A percentile compares a stretch with the other conserved stretches of the same genome.
These are phyloP conservation scores for Mucor plumbeus DNA, from an alignment of 371 early-diverging fungal genomes.

Conservation along the genomic window DNA sequence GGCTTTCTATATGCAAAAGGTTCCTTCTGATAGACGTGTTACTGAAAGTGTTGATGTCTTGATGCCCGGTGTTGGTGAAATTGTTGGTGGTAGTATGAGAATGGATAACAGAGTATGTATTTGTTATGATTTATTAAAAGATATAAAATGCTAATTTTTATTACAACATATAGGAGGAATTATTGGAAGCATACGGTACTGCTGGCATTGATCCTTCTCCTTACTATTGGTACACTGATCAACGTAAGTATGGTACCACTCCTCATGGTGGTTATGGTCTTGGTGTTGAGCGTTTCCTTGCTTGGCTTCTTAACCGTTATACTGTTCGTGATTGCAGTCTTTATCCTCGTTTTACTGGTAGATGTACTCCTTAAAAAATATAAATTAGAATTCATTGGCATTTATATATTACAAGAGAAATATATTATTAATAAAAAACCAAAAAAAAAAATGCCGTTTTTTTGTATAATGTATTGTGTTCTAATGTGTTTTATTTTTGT, in stretches of 20 bases:
- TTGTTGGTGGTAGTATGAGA: conserved; percentile 99
- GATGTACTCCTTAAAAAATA: conserved; percentile 84
- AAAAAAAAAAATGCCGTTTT: background rate
- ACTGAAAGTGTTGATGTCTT: conserved; percentile 99
- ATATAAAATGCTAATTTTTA: background rate
- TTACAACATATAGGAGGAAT: conserved; percentile 63
- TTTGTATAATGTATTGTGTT: too few relatives aligned
- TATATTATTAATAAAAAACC: background rate
- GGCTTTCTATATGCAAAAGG: conserved; percentile 99
- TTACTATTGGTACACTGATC: conserved; percentile 99
- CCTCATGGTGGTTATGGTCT: conserved; percentile 99
- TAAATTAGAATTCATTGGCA: conserved; percentile 2
- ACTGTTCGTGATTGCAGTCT: conserved; percentile 95
- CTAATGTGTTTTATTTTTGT: too few relatives aligned
- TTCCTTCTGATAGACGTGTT: conserved; percentile 79
- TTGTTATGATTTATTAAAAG: background rate
- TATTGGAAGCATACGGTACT: conserved; percentile 94
- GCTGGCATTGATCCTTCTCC: conserved; percentile 97
- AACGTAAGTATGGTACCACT: conserved; percentile 98
- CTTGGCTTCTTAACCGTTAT: conserved; percentile 95
- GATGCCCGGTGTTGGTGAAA: conserved; percentile 99
- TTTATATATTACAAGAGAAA: background rate
- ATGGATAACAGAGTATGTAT: conserved; percentile 79
- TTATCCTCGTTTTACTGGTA: conserved; percentile 95
- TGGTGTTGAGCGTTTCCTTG: conserved; percentile 99